These are phyloP conservation scores for Globomyces pollinis-pini DNA, from an alignment of 192 early-diverging fungal species.

Conservation along the genomic window DNA sequence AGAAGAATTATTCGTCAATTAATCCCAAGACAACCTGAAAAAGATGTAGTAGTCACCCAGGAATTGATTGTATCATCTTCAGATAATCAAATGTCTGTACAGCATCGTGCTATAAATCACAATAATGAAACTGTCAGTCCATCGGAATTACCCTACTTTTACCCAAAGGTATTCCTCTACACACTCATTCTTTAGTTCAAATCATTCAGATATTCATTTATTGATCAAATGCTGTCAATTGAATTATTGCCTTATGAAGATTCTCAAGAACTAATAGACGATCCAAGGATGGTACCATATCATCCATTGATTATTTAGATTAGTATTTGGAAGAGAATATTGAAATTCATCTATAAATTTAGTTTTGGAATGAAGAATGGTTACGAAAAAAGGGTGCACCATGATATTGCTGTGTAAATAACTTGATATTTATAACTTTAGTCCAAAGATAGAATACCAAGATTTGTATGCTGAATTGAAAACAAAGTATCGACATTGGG, in stretches of 20 bases:
- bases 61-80: background rate
- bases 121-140: background rate
- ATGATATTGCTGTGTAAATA: too few relatives aligned
- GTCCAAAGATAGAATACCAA: conserved; percentile 56
- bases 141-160: background rate
- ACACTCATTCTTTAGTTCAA: too few relatives aligned
- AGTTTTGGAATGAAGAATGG: conserved; percentile 2
- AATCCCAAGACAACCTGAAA: background rate
- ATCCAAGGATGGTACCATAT: background rate
- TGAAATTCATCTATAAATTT: conserved; percentile 7
- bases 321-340: conserved; percentile 1
- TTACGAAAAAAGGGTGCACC: conserved; percentile 59
- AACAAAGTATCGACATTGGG: conserved; percentile 57
- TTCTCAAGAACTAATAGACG: too few relatives aligned
- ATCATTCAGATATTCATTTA: background rate
- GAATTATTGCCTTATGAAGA: background rate
- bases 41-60: background rate
- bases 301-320: background rate
- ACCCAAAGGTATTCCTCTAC: background rate
- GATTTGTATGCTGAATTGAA: conserved; percentile 61
- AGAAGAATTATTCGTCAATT: background rate
- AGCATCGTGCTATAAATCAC: background rate
- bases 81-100: background rate
- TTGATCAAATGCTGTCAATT: background rate
- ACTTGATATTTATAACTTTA: too few relatives aligned